phyloP scores from a whole-genome alignment of 208 protist genomes.

The Leishmania mexicana region DNA sequence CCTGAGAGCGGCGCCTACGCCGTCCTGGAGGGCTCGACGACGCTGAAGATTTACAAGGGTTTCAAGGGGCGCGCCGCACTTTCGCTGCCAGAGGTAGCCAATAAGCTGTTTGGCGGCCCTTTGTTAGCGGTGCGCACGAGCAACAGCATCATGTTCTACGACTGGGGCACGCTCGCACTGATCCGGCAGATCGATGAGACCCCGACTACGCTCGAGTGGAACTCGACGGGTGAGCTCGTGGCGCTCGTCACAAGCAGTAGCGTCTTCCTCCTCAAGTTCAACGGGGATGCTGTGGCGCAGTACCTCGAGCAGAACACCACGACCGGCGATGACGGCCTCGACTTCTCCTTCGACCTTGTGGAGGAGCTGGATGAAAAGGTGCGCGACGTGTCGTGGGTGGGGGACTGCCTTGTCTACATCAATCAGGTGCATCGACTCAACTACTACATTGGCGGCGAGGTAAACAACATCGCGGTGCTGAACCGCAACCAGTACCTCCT shows the following conservation, averaged over 20 bases:
- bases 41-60: conserved; percentile 93
- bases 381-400: conserved; percentile 94
- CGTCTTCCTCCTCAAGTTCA: conserved; percentile 97
- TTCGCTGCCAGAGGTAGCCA: conserved; percentile 49
- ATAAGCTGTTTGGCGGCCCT: conserved; percentile 88
- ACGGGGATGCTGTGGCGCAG: conserved; percentile 78
- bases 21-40: conserved; percentile 87
- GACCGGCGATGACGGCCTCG: conserved; percentile 93
- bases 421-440: conserved; percentile 94
- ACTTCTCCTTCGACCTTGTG: conserved; percentile 96
- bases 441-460: conserved; percentile 97
- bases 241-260: conserved; percentile 86
- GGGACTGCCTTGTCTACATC: conserved; percentile 98
- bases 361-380: conserved; percentile 94
- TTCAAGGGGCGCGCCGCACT: conserved; percentile 96
- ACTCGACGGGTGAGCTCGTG: conserved; percentile 86
- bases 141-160: conserved; percentile 95
- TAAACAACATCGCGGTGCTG: conserved; percentile 93
- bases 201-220: conserved; percentile 94
- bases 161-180: conserved; percentile 94
- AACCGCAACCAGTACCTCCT: conserved; percentile 90
- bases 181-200: conserved; percentile 96
- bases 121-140: conserved; percentile 90
- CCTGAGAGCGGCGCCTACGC: conserved; percentile 91
- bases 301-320: conserved; percentile 64